These are phyloP conservation scores for Russula sp. DNA, from an alignment of 768 basidiomycete genomes.

Conservation along the genomic window DNA sequence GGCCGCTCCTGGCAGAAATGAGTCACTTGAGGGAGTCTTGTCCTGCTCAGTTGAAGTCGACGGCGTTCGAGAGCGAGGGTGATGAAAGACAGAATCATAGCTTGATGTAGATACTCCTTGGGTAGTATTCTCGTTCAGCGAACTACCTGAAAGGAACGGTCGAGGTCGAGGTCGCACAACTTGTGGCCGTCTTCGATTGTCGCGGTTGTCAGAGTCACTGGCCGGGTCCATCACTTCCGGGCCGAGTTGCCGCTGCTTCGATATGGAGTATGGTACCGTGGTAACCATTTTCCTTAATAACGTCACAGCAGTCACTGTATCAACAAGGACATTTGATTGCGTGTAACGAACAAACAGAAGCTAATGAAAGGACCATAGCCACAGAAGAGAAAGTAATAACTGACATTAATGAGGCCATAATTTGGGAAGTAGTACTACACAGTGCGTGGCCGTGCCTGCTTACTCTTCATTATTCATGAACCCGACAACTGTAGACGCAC, in stretches of 20 bases:
- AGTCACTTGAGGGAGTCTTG: neutral
- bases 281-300: slow-evolving; percentile 11
- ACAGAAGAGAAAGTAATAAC: neutral
- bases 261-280: neutral
- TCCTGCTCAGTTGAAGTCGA: slow-evolving; percentile 5
- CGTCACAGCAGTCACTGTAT: neutral
- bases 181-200: slow-evolving; percentile 8
- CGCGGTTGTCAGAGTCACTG: slow-evolving; percentile 7
- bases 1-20: slow-evolving; percentile 4
- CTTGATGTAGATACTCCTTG: slow-evolving; percentile 5
- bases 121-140: neutral
- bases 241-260: neutral
- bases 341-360: slow-evolving; percentile 1
- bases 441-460: neutral
- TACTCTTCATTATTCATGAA: neutral
- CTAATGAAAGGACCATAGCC: neutral
- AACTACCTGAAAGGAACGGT: neutral
- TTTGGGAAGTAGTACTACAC: slow-evolving; percentile 3
- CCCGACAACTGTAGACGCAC: neutral
- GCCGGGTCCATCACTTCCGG: slow-evolving; percentile 21
- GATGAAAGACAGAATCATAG: neutral
- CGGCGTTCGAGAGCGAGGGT: neutral
- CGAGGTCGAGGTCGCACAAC: slow-evolving; percentile 2
- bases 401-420: slow-evolving; percentile 1
- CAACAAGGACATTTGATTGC: neutral